Conservation (phyloP, 2,329 filamentous ascomycete genomes). For the Cercospora canescens region DNA sequence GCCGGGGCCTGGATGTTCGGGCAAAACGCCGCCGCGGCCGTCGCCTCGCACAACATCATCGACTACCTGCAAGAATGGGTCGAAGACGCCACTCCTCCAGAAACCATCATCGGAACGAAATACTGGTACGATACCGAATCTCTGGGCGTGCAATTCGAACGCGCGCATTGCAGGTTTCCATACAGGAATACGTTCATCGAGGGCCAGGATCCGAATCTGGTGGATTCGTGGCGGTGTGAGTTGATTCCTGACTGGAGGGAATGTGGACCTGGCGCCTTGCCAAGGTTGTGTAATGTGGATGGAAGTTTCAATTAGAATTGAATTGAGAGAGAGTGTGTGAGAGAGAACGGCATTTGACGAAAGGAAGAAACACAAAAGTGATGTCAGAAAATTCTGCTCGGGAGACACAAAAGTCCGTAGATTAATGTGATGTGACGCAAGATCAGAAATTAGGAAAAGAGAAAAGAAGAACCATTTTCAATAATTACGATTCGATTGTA, state of each 20-base stretch:
- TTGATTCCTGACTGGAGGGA: constrained; percentile 33
- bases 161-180: constrained; percentile 47
- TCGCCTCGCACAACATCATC: constrained; percentile 48
- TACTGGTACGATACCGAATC: constrained; percentile 44
- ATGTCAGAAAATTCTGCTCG: no score
- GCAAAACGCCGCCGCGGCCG: constrained; percentile 32
- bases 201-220: constrained; percentile 38
- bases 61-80: constrained; percentile 45
- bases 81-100: constrained; percentile 34
- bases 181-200: constrained; percentile 37
- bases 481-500: background rate
- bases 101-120: constrained; percentile 45
- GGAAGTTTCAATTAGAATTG: constrained; percentile 27
- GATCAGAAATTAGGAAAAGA: background rate
- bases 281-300: constrained; percentile 29
- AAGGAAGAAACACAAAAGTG: no score
- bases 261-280: constrained; percentile 25
- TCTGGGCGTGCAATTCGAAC: constrained; percentile 45
- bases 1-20: constrained; percentile 47
- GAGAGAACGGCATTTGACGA: no score
- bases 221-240: constrained; percentile 40
- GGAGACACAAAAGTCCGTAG: background rate
- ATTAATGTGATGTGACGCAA: background rate
- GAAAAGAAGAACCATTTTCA: no score
- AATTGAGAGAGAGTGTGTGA: no score